Evolutionary conservation across 306 rosid genomes (phyloP).

Genomic region (Casuarina glauca): DNA sequence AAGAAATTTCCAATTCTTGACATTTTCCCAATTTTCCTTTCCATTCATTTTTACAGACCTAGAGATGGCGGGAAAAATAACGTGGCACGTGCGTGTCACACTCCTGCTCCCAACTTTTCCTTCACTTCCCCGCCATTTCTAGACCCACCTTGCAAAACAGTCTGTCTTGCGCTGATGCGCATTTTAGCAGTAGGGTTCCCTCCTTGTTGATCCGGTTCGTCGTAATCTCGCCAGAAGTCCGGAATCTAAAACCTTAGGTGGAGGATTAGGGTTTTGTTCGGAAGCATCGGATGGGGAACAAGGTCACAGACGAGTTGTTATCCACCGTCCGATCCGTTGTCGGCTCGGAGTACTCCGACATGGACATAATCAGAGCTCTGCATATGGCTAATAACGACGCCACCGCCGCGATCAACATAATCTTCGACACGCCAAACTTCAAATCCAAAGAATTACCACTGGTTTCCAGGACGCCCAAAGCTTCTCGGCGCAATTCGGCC

Average conservation of each 20-base stretch:
- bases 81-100: constrained; percentile 17
- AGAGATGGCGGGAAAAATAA: constrained; percentile 46
- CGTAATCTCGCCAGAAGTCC: neutral
- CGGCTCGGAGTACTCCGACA: constrained; percentile 69
- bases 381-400: constrained; percentile 88
- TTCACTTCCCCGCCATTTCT: constrained; percentile 11
- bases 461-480: constrained; percentile 18
- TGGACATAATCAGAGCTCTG: constrained; percentile 89
- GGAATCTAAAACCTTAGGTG: neutral
- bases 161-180: neutral
- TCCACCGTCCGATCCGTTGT: constrained; percentile 79
- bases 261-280: constrained; percentile 17
- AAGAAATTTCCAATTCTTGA: neutral
- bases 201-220: neutral
- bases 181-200: neutral
- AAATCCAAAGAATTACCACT: constrained; percentile 33
- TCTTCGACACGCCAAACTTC: constrained; percentile 57
- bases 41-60: too few species aligned
- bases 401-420: constrained; percentile 87
- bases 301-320: constrained; percentile 60
- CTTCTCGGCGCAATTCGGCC: constrained; percentile 31
- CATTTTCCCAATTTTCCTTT: neutral
- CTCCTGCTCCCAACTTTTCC: constrained; percentile 3
- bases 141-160: neutral
- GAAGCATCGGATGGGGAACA: constrained; percentile 56